Conservation (phyloP, 2,329 filamentous ascomycete species). For the Fusarium torreyae region DNA sequence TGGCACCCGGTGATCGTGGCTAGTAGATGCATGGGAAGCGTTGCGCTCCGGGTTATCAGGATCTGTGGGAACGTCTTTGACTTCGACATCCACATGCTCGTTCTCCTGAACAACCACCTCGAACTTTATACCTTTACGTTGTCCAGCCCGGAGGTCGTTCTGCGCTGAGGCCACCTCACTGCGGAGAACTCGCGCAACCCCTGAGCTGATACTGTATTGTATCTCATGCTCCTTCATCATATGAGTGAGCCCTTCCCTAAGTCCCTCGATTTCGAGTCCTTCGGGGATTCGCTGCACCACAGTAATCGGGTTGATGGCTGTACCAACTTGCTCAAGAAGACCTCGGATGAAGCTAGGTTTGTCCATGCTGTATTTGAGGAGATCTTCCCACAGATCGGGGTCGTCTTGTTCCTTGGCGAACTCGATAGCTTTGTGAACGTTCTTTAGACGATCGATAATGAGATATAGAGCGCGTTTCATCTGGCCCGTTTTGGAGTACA, state of each 20-base stretch:
- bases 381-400: conserved; percentile 92
- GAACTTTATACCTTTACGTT: conserved; percentile 90
- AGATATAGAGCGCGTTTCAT: conserved; percentile 92
- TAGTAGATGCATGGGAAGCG: conserved; percentile 31
- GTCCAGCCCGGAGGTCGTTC: conserved; percentile 82
- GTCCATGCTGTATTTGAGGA: conserved; percentile 97
- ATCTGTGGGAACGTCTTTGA: conserved; percentile 57
- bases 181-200: conserved; percentile 87
- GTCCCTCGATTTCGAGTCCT: conserved; percentile 90
- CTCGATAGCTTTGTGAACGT: conserved; percentile 92
- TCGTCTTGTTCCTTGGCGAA: conserved; percentile 97
- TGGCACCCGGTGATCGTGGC: conserved; percentile 53
- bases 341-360: conserved; percentile 95
- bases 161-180: conserved; percentile 91
- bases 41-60: conserved; percentile 43
- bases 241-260: conserved; percentile 88
- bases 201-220: conserved; percentile 91
- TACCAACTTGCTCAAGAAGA: conserved; percentile 93
- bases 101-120: conserved; percentile 72
- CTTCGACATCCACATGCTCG: conserved; percentile 61
- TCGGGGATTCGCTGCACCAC: conserved; percentile 93
- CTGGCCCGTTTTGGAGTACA: conserved; percentile 95
- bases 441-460: conserved; percentile 92
- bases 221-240: conserved; percentile 98
- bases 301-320: conserved; percentile 91